Conservation (phyloP, 2,329 filamentous ascomycete genomes). For the Pseudodiploospora longispora region DNA sequence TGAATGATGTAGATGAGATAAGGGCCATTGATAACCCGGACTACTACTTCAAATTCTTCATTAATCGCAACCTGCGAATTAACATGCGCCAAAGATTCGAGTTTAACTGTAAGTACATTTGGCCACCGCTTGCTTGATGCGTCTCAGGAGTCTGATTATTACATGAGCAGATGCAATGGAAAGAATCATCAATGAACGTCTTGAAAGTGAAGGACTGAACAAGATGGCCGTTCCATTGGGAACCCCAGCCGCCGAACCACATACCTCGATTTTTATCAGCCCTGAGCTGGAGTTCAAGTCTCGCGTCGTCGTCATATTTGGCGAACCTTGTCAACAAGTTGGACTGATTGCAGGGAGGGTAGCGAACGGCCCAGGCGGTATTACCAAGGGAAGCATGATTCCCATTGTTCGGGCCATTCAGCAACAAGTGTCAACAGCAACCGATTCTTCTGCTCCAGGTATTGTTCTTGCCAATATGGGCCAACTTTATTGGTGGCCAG, state of each 20-base stretch:
- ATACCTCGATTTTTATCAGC: slow-evolving; percentile 58
- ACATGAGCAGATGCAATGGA: slow-evolving; percentile 49
- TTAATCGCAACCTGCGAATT: slow-evolving; percentile 65
- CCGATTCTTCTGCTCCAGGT: slow-evolving; percentile 37
- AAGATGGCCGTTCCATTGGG: slow-evolving; percentile 55
- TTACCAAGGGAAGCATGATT: slow-evolving; percentile 63
- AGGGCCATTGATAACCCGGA: slow-evolving; percentile 60
- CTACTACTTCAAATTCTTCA: slow-evolving; percentile 65
- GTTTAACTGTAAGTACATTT: slow-evolving; percentile 55
- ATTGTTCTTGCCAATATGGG: slow-evolving; percentile 73
- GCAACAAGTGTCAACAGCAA: slow-evolving; percentile 23
- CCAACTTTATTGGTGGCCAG: slow-evolving; percentile 68
- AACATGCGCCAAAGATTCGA: slow-evolving; percentile 69
- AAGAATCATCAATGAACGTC: slow-evolving; percentile 51
- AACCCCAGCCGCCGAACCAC: slow-evolving; percentile 38
- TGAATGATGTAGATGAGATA: slow-evolving; percentile 69
- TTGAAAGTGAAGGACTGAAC: slow-evolving; percentile 51
- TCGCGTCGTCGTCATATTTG: slow-evolving; percentile 66
- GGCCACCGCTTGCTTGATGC: neutral
- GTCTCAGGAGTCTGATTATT: no score
- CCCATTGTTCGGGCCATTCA: slow-evolving; percentile 47
- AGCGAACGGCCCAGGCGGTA: slow-evolving; percentile 52
- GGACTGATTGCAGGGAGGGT: slow-evolving; percentile 67
- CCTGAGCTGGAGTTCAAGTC: slow-evolving; percentile 45
- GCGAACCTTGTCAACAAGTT: slow-evolving; percentile 63